Percentiles rank a stretch among this genome's conserved stretches.
Conservation (phyloP, 2,329 filamentous ascomycete genomes). For the Tolypocladium capitatum region DNA sequence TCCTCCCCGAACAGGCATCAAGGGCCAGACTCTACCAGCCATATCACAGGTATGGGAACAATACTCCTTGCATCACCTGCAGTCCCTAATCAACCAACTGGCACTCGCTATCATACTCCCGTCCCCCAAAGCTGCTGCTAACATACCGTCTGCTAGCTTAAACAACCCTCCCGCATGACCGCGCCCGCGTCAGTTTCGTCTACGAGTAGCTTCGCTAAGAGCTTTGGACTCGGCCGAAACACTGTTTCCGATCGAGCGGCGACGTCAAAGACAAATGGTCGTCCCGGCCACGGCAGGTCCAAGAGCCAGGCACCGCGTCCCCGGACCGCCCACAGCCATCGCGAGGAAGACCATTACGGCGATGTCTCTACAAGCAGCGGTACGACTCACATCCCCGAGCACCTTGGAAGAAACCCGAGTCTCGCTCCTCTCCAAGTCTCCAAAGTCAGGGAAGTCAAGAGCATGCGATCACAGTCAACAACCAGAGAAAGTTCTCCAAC, state of each 20-base stretch:
- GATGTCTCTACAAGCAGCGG: conserved; percentile 19
- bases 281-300: conserved; percentile 32
- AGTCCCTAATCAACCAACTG: not conserved
- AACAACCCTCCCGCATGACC: conserved; percentile 26
- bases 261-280: conserved; percentile 29
- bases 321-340: conserved; percentile 26
- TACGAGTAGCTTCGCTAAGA: conserved; percentile 40
- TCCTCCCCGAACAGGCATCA: conserved; percentile 29
- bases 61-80: not conserved
- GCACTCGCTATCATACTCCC: not conserved
- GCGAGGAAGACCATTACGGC: conserved; percentile 23
- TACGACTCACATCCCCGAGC: conserved; percentile 14
- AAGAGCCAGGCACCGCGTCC: conserved; percentile 24
- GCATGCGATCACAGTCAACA: conserved; percentile 14
- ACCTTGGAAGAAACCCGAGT: not conserved
- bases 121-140: too few relatives aligned
- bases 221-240: conserved; percentile 41
- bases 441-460: conserved; percentile 14
- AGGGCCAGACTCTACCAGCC: conserved; percentile 26
- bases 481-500: conserved; percentile 32
- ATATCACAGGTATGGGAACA: conserved; percentile 18
- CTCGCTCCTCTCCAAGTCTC: not conserved
- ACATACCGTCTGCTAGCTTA: conserved; percentile 14
- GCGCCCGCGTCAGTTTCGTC: conserved; percentile 13
- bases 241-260: conserved; percentile 34